Percentiles rank a stretch among this genome's conserved stretches.
Conservation (phyloP, 352 stramenopile genomes). For the Phytophthora lateralis region DNA sequence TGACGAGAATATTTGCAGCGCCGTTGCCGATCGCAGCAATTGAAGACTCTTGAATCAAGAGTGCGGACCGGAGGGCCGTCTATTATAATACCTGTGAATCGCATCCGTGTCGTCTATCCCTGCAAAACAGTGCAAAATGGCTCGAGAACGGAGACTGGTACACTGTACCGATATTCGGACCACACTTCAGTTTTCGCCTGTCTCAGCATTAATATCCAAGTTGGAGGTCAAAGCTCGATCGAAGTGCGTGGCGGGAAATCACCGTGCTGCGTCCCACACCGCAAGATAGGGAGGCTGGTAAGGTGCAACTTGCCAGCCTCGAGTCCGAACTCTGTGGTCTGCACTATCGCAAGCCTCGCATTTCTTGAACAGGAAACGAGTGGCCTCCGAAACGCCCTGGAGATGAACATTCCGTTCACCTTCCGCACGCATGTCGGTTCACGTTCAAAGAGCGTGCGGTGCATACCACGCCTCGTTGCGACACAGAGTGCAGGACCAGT, state of each 20-base stretch:
- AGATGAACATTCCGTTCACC: conserved; percentile 29
- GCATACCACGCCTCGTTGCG: conserved; percentile 15
- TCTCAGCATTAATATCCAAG: conserved; percentile 24
- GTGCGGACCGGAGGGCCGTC: too few species aligned
- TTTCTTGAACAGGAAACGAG: conserved; percentile 24
- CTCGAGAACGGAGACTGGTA: conserved; percentile 1
- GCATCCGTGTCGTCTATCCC: not conserved
- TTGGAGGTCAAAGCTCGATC: not conserved
- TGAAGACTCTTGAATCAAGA: not conserved
- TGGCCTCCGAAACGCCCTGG: conserved; percentile 11
- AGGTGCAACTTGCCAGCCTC: not conserved
- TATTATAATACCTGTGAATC: too few species aligned
- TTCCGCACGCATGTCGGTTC: conserved; percentile 30
- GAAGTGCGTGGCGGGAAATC: conserved; percentile 13
- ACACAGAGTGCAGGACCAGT: conserved; percentile 29
- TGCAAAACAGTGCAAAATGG: not conserved
- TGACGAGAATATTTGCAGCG: not conserved
- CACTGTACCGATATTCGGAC: conserved; percentile 6
- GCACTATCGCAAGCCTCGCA: conserved; percentile 21
- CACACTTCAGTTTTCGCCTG: conserved; percentile 7
- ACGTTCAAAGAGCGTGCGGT: conserved; percentile 32
- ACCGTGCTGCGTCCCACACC: conserved; percentile 4
- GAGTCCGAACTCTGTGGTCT: not conserved
- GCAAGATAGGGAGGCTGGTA: conserved; percentile 4
- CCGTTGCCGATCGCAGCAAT: not conserved